Conservation (phyloP, 257 asterid genomes). For the Vinca minor region DNA sequence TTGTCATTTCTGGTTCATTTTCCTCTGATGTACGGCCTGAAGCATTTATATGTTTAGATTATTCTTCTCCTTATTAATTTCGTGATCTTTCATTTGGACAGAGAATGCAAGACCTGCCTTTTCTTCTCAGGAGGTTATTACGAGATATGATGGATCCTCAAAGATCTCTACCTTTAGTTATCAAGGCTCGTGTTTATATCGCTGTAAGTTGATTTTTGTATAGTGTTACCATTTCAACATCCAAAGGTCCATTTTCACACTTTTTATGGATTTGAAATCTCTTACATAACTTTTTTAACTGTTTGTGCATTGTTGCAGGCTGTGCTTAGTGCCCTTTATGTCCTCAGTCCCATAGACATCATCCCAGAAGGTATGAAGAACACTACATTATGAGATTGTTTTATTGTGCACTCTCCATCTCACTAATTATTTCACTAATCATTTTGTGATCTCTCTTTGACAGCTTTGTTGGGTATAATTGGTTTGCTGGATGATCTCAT, state of each 20-base stretch:
- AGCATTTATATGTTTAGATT: neutral
- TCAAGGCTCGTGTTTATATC: constrained; percentile 73
- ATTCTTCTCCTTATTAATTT: neutral
- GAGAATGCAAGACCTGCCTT: constrained; percentile 93
- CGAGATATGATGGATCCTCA: constrained; percentile 83
- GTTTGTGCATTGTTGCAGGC: constrained; percentile 26
- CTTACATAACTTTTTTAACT: neutral
- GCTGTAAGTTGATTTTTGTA: constrained; percentile 59
- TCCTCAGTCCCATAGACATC: constrained; percentile 42
- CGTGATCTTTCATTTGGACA: constrained; percentile 32
- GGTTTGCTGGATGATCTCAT: constrained; percentile 82
- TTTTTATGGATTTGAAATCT: neutral
- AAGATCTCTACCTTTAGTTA: constrained; percentile 72
- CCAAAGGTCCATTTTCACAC: neutral
- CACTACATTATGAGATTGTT: neutral
- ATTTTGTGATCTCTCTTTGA: constrained; percentile 8
- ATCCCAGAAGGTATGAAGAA: constrained; percentile 39
- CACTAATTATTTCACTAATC: constrained; percentile 6
- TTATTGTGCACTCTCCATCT: neutral
- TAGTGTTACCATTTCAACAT: neutral
- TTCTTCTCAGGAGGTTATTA: constrained; percentile 74
- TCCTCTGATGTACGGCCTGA: neutral
- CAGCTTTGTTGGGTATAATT: constrained; percentile 61
- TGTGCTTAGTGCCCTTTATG: constrained; percentile 29
- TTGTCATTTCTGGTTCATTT: neutral